Evolutionary conservation across 768 basidiomycete species (phyloP).

Genomic region (Pholiota conissans): DNA sequence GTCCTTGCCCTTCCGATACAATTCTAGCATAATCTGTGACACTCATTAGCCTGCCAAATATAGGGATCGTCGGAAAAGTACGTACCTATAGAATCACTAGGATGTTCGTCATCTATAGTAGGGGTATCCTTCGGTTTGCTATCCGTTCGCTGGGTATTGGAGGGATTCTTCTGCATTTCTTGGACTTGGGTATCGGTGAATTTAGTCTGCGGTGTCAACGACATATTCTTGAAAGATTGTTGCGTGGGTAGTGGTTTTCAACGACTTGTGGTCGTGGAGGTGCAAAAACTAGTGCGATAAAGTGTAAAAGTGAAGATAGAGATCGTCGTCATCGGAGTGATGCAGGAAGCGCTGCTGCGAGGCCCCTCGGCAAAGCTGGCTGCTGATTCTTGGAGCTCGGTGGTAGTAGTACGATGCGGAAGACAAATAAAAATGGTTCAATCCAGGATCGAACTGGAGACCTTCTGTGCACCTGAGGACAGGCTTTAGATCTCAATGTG

Average conservation of each 20-base stretch:
- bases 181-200: neutral
- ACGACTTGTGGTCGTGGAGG: neutral
- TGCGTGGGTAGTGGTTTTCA: neutral
- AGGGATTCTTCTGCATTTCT: neutral
- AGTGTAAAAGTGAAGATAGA: neutral
- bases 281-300: neutral
- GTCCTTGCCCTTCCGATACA: constrained; percentile 38
- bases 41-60: neutral
- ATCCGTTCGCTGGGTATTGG: neutral
- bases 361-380: too few relatives aligned
- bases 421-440: constrained; percentile 1
- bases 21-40: constrained; percentile 38
- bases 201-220: neutral
- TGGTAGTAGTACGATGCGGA: neutral
- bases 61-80: neutral
- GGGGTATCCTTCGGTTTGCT: neutral
- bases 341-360: neutral
- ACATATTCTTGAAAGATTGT: neutral
- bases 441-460: constrained; percentile 8
- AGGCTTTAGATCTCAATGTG: neutral
- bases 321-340: neutral
- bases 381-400: neutral
- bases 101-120: neutral
- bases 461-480: neutral
- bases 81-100: constrained; percentile 1